These are phyloP conservation scores for Candida smagusa DNA, from an alignment of 1,139 yeast species.

Conservation along the genomic window DNA sequence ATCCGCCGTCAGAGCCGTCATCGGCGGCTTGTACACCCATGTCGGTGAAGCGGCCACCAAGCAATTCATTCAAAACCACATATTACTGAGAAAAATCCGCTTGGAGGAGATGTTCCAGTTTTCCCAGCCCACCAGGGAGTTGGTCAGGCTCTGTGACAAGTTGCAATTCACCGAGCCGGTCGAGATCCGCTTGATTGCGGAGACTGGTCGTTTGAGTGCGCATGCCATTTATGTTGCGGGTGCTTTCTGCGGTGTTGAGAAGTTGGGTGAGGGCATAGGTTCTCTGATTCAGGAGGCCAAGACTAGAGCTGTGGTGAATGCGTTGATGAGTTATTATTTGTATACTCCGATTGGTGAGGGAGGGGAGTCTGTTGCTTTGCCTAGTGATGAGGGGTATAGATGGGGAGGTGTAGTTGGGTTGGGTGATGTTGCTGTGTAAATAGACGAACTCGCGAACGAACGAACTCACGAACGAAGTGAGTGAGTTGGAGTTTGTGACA, in stretches of 20 bases:
- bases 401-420: slow-evolving; percentile 49
- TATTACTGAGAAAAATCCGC: slow-evolving; percentile 76
- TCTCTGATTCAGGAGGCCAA: slow-evolving; percentile 89
- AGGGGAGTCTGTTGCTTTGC: slow-evolving; percentile 45
- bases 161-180: slow-evolving; percentile 75
- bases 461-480: neutral
- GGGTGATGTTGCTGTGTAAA: slow-evolving; percentile 52
- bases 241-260: slow-evolving; percentile 77
- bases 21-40: slow-evolving; percentile 69
- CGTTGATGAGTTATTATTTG: slow-evolving; percentile 87
- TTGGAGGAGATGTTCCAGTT: slow-evolving; percentile 73
- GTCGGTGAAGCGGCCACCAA: slow-evolving; percentile 61
- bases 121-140: slow-evolving; percentile 81
- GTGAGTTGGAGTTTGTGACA: neutral
- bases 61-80: slow-evolving; percentile 65
- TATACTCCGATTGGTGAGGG: slow-evolving; percentile 66
- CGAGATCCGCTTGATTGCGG: slow-evolving; percentile 76
- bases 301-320: slow-evolving; percentile 86
- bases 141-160: slow-evolving; percentile 73
- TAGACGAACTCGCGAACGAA: slow-evolving; percentile 5
- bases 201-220: slow-evolving; percentile 83
- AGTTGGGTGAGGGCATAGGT: slow-evolving; percentile 94
- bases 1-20: slow-evolving; percentile 63
- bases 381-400: slow-evolving; percentile 53
- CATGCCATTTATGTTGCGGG: slow-evolving; percentile 91